Base-by-base conservation (phyloP, 2,329 filamentous ascomycete genomes). In the Eutypa lata region DNA sequence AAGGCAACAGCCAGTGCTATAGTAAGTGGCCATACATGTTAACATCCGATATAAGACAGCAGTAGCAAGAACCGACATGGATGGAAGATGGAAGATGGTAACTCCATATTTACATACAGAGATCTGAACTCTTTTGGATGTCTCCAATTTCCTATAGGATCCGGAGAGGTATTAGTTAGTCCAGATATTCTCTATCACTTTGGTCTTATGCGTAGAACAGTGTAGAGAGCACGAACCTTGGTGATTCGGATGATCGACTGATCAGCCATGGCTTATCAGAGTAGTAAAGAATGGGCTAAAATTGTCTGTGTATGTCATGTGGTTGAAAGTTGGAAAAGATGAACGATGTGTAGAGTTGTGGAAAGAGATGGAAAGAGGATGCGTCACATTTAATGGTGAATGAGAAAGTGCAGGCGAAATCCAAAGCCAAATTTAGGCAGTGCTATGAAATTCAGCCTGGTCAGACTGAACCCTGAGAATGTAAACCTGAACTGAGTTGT, bases 201-300 rank as follows among this genome's bases (percentile, higher is more conserved):
- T n/a, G n/a, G n/a, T n/a, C n/a, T n/a, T n/a, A 18, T 16, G 35
- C 7, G n/a, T 16, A 38, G n/a, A 14, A 14, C 56, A 57, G 53
- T 44, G 56, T 52, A 47, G 52, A 58, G 54, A 42, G 24, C 53
- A 71, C 77, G 62, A 76, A 91, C 88, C 76, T 90, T 89, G 58
- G 89, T 89, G 72, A 96, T 93, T 59, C 91, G 88, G 62, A 96
- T 86, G 64, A 95, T 90, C 54, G 89, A 90, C 72, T 95, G 90
- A 72, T 94, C 91, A 57, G 87, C 84, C 87, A 90, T 90, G 63
- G 57, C 68, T 65, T 48, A 40, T 51, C 26, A 49, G 35, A 37
- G 33, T 13, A 42, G 47, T 43, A 33, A 52, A 50, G 52, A 45
- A 21, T 48, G 19, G 26, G 49, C 57, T 48, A 57, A 54, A 49